Percentiles rank a stretch among this genome's conserved stretches.
phyloP scores from a whole-genome alignment of 306 rosid species.

The Vigna mungo region DNA sequence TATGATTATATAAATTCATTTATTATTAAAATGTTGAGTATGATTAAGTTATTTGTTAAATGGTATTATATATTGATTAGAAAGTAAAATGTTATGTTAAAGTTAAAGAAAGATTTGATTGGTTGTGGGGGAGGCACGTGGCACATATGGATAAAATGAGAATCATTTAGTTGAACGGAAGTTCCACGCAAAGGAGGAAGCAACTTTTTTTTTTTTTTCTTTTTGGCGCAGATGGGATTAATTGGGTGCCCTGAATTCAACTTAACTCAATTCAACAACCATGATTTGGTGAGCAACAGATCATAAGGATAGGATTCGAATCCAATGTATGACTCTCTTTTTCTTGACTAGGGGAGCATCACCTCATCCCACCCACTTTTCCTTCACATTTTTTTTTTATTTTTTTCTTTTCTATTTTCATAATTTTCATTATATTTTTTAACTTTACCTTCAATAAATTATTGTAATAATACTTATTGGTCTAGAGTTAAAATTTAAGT shows the following conservation, averaged over 20 bases:
- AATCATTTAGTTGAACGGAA: constrained; percentile 41
- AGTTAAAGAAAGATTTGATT: not conserved
- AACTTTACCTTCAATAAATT: too few species aligned
- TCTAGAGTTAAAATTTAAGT: too few species aligned
- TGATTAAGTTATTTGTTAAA: too few species aligned
- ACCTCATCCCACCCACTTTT: not conserved
- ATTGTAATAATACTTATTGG: too few species aligned
- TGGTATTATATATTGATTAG: too few species aligned
- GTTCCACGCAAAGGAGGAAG: constrained; percentile 39
- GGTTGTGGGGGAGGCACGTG: not conserved
- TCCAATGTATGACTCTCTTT: constrained; percentile 29
- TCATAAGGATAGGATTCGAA: constrained; percentile 27
- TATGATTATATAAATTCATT: too few species aligned
- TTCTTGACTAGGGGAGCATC: not conserved
- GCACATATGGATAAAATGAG: not conserved
- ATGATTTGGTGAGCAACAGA: not conserved
- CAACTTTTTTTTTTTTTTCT: constrained; percentile 5
- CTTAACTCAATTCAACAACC: too few species aligned
- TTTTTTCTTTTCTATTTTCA: not conserved
- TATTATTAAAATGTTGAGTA: too few species aligned
- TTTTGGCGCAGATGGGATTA: constrained; percentile 1
- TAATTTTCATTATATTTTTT: not conserved
- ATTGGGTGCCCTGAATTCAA: constrained; percentile 13
- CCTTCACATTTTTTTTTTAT: not conserved
- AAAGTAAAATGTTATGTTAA: not conserved